Percentiles rank a stretch among this genome's conserved stretches.
These are phyloP conservation scores for Nepenthes gracilis DNA, from an alignment of 148 eudicot species.

Conservation along the genomic window DNA sequence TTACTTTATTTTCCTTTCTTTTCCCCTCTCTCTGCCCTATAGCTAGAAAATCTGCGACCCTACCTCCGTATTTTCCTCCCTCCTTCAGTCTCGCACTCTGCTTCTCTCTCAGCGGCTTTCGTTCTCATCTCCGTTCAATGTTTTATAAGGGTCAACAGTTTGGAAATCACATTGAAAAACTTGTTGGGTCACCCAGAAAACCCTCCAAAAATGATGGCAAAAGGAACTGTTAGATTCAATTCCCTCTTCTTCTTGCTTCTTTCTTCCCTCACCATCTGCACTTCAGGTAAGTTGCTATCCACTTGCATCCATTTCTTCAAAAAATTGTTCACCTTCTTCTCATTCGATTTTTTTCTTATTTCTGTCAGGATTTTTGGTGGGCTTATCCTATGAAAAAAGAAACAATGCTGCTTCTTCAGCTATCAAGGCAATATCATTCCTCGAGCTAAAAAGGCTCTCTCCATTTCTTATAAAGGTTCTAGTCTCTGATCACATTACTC, in stretches of 20 bases:
- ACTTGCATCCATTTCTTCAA: not conserved
- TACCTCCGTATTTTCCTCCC: not conserved
- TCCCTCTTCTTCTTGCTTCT: constrained; percentile 24
- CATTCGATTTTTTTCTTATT: not conserved
- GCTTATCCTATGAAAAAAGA: constrained; percentile 16
- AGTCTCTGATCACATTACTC: constrained; percentile 11
- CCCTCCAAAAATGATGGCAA: constrained; percentile 30
- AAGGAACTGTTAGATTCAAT: constrained; percentile 8
- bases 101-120: constrained; percentile 5
- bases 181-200: constrained; percentile 16
- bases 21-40: constrained; percentile 4
- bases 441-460: constrained; percentile 6
- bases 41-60: not conserved
- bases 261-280: constrained; percentile 21
- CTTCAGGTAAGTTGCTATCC: constrained; percentile 31
- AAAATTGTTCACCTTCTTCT: not conserved
- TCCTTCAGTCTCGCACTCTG: constrained; percentile 2
- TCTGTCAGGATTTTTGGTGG: constrained; percentile 11
- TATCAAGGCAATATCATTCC: constrained; percentile 5
- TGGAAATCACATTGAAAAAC: constrained; percentile 12
- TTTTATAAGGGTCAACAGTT: constrained; percentile 10
- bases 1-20: constrained; percentile 21
- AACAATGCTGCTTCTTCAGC: constrained; percentile 1
- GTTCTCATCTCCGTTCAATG: constrained; percentile 8
- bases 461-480: constrained; percentile 12